These are phyloP conservation scores for Nicotiana benthamiana DNA, from an alignment of 257 asterid genomes.

Conservation along the genomic window DNA sequence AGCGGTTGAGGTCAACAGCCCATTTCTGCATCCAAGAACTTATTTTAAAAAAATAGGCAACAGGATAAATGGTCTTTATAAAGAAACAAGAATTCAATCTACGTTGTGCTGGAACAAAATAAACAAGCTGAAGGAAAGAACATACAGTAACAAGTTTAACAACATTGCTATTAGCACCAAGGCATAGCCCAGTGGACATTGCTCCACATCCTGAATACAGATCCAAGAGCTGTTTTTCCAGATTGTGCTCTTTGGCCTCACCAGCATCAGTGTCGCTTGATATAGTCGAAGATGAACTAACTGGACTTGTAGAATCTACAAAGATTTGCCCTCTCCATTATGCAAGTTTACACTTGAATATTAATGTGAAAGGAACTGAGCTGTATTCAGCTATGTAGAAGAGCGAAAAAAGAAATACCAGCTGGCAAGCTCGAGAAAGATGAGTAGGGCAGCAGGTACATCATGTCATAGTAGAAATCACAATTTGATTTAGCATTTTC, in stretches of 20 bases:
- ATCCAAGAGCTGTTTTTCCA: constrained; percentile 53
- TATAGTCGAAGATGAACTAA: constrained; percentile 46
- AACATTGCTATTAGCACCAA: constrained; percentile 63
- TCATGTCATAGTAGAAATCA: constrained; percentile 55
- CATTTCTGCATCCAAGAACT: constrained; percentile 50
- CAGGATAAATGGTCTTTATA: neutral
- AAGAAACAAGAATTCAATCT: neutral
- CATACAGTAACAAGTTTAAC: constrained; percentile 76
- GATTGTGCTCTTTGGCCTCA: constrained; percentile 4
- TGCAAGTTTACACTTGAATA: neutral
- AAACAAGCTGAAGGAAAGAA: neutral
- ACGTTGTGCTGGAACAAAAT: neutral
- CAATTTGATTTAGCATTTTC: constrained; percentile 18
- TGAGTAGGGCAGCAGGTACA: constrained; percentile 51
- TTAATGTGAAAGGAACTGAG: neutral
- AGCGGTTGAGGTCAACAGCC: constrained; percentile 70
- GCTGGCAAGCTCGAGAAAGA: constrained; percentile 45
- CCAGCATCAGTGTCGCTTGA: constrained; percentile 43
- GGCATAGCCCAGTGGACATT: constrained; percentile 85
- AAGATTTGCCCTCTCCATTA: neutral
- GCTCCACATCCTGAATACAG: constrained; percentile 92
- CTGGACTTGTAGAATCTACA: constrained; percentile 28
- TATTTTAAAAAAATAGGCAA: neutral
- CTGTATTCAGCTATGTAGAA: neutral
- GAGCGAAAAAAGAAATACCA: constrained; percentile 22